These are phyloP conservation scores for Podaxis mareebaensis DNA, from an alignment of 768 basidiomycete species.

Conservation along the genomic window DNA sequence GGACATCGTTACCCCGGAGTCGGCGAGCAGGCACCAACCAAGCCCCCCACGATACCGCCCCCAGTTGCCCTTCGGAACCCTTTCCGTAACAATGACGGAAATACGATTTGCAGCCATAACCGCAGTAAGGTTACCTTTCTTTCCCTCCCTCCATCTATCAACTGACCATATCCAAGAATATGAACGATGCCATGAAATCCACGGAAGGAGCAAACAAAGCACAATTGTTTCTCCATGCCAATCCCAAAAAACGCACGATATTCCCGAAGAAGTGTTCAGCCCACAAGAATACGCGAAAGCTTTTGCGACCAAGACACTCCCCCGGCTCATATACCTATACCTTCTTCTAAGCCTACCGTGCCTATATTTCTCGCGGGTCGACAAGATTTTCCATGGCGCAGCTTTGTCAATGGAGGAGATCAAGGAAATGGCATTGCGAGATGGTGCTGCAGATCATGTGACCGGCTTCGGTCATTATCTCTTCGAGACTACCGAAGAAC, in stretches of 20 bases:
- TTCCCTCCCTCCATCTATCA: too few species aligned
- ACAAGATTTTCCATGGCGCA: constrained; percentile 63
- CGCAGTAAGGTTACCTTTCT: too few species aligned
- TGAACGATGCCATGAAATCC: neutral
- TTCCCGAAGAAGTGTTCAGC: neutral
- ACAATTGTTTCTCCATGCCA: neutral
- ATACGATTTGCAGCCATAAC: too few species aligned
- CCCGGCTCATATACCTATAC: constrained; percentile 30
- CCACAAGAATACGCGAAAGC: neutral
- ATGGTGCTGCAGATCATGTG: constrained; percentile 14
- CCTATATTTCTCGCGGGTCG: constrained; percentile 67
- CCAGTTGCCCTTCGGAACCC: too few species aligned
- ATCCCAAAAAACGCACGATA: too few species aligned
- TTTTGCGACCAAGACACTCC: constrained; percentile 22
- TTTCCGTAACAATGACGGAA: too few species aligned
- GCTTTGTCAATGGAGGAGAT: constrained; percentile 61
- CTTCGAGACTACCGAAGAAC: neutral
- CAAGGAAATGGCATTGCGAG: constrained; percentile 37
- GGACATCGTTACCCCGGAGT: too few species aligned
- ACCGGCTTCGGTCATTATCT: neutral
- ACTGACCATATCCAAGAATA: too few species aligned
- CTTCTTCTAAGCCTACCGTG: constrained; percentile 57
- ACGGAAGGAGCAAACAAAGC: neutral
- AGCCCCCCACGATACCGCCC: too few species aligned
- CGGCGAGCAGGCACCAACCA: too few species aligned